These are phyloP conservation scores for Zizania palustris DNA, from an alignment of 202 grass and related monocot genomes.

Conservation along the genomic window DNA sequence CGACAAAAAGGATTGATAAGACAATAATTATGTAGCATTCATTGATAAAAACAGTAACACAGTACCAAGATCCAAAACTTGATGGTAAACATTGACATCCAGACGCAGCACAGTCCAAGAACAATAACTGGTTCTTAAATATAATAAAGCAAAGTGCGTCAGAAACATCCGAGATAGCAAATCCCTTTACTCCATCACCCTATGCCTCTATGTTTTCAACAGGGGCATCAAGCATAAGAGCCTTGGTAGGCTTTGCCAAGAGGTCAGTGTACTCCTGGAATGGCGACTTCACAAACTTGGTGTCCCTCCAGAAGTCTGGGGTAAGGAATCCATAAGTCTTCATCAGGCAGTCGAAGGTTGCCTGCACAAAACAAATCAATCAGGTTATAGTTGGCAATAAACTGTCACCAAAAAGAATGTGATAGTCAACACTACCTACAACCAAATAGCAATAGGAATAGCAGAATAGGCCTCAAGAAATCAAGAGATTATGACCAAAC, in stretches of 20 bases:
- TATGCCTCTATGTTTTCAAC: conserved; percentile 62
- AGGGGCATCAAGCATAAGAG: conserved; percentile 57
- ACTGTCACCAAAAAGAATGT: background rate
- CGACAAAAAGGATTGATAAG: background rate
- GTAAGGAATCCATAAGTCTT: conserved; percentile 92
- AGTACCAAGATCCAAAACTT: conserved; percentile 53
- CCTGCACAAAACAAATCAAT: conserved; percentile 43
- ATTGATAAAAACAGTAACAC: conserved; percentile 31
- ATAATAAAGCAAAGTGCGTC: conserved; percentile 40
- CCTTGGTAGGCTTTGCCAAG: conserved; percentile 74
- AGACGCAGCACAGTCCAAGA: conserved; percentile 30
- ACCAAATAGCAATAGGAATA: no score
- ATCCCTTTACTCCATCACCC: conserved; percentile 39
- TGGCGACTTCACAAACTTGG: conserved; percentile 55
- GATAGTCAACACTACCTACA: background rate
- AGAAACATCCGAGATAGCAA: conserved; percentile 17
- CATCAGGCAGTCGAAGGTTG: conserved; percentile 80
- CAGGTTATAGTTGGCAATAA: background rate
- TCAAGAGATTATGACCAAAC: no score
- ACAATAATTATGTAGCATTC: conserved; percentile 45
- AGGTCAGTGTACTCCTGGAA: conserved; percentile 79
- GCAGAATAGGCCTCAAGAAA: no score
- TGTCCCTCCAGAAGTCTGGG: conserved; percentile 77
- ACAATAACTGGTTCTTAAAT: conserved; percentile 38
- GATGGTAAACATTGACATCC: conserved; percentile 27